phyloP scores from a whole-genome alignment of 768 basidiomycete species.

The Tubosaeta brunneosetosa region DNA sequence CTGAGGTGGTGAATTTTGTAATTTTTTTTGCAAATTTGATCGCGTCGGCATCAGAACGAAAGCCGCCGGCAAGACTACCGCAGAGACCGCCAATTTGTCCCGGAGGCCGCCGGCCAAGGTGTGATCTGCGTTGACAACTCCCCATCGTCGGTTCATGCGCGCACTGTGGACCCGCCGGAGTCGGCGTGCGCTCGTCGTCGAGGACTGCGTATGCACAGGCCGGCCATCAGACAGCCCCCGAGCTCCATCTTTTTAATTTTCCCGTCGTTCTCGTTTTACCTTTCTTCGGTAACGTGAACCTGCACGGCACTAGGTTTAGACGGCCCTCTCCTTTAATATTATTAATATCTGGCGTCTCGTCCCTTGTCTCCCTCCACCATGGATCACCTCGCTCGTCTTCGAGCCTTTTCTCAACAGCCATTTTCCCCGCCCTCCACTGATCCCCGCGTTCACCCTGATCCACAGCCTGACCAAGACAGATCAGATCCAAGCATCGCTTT shows the following conservation, averaged over 20 bases:
- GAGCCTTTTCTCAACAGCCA: constrained; percentile 12
- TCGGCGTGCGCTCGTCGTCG: constrained; percentile 8
- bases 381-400: constrained; percentile 33
- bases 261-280: constrained; percentile 16
- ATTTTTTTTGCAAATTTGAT: constrained; percentile 15
- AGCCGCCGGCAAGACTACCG: constrained; percentile 34
- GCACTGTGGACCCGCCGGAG: not conserved
- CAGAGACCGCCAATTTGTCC: constrained; percentile 14
- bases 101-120: constrained; percentile 25
- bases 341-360: constrained; percentile 15
- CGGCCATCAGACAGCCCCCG: not conserved
- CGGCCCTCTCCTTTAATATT: constrained; percentile 25
- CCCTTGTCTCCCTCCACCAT: constrained; percentile 22
- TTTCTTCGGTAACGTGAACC: constrained; percentile 23
- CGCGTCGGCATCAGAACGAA: constrained; percentile 26
- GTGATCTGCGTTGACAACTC: constrained; percentile 27
- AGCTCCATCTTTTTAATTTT: constrained; percentile 12
- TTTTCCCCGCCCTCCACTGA: constrained; percentile 22
- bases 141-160: constrained; percentile 10
- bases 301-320: constrained; percentile 24
- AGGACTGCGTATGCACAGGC: constrained; percentile 1
- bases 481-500: constrained; percentile 36
- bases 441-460: constrained; percentile 19
- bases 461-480: constrained; percentile 23
- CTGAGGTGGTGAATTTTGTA: constrained; percentile 2